Evolutionary conservation across 768 basidiomycete genomes (phyloP).

Genomic region (Dacryopinax primogenitus): DNA sequence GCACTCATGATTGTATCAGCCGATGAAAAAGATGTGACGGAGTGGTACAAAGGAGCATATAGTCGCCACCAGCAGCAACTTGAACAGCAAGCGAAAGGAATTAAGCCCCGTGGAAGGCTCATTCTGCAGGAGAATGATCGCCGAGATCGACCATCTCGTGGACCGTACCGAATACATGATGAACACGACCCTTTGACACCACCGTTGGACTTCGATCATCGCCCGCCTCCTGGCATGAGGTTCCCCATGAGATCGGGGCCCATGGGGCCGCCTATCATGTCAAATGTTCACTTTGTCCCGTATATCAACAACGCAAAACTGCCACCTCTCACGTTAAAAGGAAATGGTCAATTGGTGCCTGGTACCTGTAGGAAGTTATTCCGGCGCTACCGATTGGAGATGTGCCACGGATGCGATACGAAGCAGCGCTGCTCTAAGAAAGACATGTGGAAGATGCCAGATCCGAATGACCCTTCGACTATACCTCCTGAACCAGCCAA

Average conservation of each 20-base stretch:
- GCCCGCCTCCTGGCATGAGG: neutral
- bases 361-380: slow-evolving; percentile 1
- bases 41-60: slow-evolving; percentile 3
- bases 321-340: neutral
- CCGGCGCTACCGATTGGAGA: neutral
- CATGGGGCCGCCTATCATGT: neutral
- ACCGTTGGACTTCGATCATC: neutral
- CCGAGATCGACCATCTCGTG: neutral
- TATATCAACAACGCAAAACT: neutral
- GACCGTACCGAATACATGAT: neutral
- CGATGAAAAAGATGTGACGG: neutral
- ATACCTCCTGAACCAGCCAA: neutral
- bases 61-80: neutral
- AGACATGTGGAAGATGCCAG: slow-evolving; percentile 3
- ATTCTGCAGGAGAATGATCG: neutral
- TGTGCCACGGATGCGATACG: slow-evolving; percentile 6
- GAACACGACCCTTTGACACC: neutral
- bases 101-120: neutral
- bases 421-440: slow-evolving; percentile 7
- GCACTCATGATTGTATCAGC: neutral
- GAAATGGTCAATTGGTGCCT: neutral
- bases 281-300: neutral
- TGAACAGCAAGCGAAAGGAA: neutral
- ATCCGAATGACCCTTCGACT: neutral
- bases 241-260: neutral